A percentile compares a stretch with the other conserved stretches of the same genome.
Conservation (phyloP, 345 rosid species). For the Aurinia saxatilis region DNA sequence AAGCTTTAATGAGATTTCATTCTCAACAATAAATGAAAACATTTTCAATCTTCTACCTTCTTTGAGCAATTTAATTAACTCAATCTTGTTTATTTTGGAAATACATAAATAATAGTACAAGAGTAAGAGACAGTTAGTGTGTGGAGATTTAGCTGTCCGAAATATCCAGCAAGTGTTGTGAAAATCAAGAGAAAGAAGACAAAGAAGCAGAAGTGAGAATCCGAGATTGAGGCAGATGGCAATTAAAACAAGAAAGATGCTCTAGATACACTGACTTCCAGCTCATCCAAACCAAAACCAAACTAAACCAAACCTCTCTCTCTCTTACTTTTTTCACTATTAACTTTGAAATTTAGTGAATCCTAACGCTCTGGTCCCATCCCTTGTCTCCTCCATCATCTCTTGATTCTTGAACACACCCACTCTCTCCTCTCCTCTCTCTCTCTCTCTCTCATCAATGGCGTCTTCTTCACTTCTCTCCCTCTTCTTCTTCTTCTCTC, state of each 20-base stretch:
- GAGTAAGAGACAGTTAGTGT: not conserved
- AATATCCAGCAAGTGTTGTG: slow-evolving; percentile 17
- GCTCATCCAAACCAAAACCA: slow-evolving; percentile 24
- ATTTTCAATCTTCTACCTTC: too few relatives aligned
- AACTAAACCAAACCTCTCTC: slow-evolving; percentile 24
- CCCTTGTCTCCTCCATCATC: slow-evolving; percentile 26
- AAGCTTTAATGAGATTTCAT: not conserved
- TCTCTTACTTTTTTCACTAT: slow-evolving; percentile 8
- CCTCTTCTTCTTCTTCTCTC: slow-evolving; percentile 9
- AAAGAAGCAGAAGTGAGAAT: slow-evolving; percentile 20
- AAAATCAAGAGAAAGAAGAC: slow-evolving; percentile 18
- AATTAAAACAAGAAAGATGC: slow-evolving; percentile 27
- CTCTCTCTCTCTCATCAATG: slow-evolving; percentile 15
- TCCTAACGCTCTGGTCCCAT: slow-evolving; percentile 34
- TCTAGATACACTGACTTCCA: slow-evolving; percentile 31
- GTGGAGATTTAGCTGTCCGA: slow-evolving; percentile 18
- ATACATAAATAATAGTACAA: not conserved
- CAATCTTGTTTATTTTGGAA: too few relatives aligned
- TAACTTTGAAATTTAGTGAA: slow-evolving; percentile 27
- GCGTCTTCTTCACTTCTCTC: slow-evolving; percentile 19
- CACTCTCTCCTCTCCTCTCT: slow-evolving; percentile 3
- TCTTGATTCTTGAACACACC: not conserved
- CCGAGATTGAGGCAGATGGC: slow-evolving; percentile 22
- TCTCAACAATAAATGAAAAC: too few relatives aligned
- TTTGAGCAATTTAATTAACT: too few relatives aligned